Conservation (phyloP, 306 rosid genomes). For the Abrus precatorius region DNA sequence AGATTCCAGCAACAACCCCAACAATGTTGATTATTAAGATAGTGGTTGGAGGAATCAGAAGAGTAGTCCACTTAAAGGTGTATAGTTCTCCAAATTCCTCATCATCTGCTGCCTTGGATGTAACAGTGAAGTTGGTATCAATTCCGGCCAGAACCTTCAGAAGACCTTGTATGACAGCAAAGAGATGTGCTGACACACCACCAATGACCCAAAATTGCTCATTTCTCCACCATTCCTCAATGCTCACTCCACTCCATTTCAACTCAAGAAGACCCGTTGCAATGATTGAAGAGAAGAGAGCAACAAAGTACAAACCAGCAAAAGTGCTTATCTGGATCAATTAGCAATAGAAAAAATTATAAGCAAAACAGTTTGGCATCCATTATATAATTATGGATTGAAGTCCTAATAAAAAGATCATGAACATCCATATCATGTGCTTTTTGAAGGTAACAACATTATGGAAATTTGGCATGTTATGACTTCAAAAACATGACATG, state of each 20-base stretch:
- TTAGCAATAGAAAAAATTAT: conserved; percentile 38
- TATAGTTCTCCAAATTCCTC: conserved; percentile 89
- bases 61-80: conserved; percentile 92
- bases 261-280: conserved; percentile 95
- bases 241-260: conserved; percentile 98
- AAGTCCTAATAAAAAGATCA: conserved; percentile 18
- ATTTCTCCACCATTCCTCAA: conserved; percentile 99
- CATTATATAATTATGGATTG: conserved; percentile 30
- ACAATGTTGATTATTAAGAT: conserved; percentile 87
- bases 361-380: conserved; percentile 23
- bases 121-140: conserved; percentile 90
- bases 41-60: conserved; percentile 93
- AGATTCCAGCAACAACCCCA: conserved; percentile 95
- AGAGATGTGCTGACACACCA: conserved; percentile 90
- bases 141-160: conserved; percentile 93
- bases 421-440: conserved; percentile 34
- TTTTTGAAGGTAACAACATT: conserved; percentile 22
- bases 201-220: conserved; percentile 99
- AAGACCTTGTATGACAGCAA: conserved; percentile 93
- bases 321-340: conserved; percentile 90
- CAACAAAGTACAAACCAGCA: conserved; percentile 84
- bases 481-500: conserved; percentile 25
- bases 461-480: conserved; percentile 32
- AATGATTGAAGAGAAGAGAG: conserved; percentile 82
- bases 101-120: conserved; percentile 91